Evolutionary conservation across 1,139 yeast genomes (phyloP).

Genomic region (Zygoascus meyerae): DNA sequence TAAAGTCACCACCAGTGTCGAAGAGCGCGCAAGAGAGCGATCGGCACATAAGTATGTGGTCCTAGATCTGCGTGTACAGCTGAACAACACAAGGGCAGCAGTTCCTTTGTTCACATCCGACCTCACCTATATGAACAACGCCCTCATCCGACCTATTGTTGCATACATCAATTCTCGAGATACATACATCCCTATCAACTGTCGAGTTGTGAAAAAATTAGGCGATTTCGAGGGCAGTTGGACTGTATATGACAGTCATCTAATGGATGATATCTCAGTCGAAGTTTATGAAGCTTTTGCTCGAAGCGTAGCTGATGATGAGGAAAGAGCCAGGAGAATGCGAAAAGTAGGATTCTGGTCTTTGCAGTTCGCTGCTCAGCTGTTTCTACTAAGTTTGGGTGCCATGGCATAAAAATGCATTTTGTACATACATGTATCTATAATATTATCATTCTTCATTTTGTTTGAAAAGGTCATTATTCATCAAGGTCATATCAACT

Average conservation of each 20-base stretch:
- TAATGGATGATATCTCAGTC: constrained; percentile 87
- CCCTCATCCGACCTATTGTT: constrained; percentile 87
- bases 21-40: constrained; percentile 27
- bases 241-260: constrained; percentile 86
- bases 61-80: constrained; percentile 68
- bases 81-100: constrained; percentile 80
- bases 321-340: constrained; percentile 63
- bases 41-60: constrained; percentile 53
- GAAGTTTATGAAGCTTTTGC: constrained; percentile 91
- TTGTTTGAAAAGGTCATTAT: neutral
- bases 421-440: neutral
- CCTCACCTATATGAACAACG: constrained; percentile 81
- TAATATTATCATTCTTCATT: neutral
- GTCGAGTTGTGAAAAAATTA: constrained; percentile 74
- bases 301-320: constrained; percentile 82
- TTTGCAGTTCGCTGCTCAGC: constrained; percentile 73
- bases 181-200: constrained; percentile 82
- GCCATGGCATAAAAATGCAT: constrained; percentile 38
- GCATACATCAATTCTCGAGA: constrained; percentile 88
- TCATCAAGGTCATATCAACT: neutral
- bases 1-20: constrained; percentile 27
- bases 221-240: constrained; percentile 90
- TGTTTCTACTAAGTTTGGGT: constrained; percentile 75
- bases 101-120: constrained; percentile 85
- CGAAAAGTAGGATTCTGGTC: constrained; percentile 93